A percentile compares a stretch with the other conserved stretches of the same genome.
Conservation (phyloP, 495 filamentous ascomycete genomes). For the Penicillium alfredii region DNA sequence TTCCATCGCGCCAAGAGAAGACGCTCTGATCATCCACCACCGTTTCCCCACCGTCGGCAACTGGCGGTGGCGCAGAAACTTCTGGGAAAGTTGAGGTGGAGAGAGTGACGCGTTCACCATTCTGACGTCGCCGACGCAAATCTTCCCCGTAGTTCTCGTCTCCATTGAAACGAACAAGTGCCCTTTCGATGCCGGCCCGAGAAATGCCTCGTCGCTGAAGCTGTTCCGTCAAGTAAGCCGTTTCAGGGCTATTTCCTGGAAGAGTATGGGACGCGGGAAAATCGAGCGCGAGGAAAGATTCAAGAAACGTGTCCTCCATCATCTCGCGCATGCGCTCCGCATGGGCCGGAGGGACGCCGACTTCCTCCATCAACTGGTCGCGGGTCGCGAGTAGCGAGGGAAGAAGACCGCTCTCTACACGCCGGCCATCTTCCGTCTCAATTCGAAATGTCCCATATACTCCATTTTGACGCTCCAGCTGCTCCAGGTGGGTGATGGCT, state of each 20-base stretch:
- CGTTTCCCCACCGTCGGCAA: conserved; percentile 48
- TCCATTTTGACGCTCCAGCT: conserved; percentile 41
- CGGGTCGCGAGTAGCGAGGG: conserved; percentile 41
- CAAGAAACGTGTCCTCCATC: conserved; percentile 47
- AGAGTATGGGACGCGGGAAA: conserved; percentile 38
- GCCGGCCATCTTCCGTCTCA: conserved; percentile 42
- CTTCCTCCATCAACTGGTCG: conserved; percentile 42
- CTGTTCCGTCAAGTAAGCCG: conserved; percentile 37
- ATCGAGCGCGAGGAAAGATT: conserved; percentile 44
- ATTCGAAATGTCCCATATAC: conserved; percentile 46
- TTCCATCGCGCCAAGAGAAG: conserved; percentile 50
- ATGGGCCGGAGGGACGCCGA: conserved; percentile 35
- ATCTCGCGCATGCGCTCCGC: conserved; percentile 45
- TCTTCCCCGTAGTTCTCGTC: conserved; percentile 42
- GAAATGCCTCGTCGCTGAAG: conserved; percentile 40
- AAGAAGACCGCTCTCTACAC: conserved; percentile 43
- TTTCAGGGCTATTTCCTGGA: conserved; percentile 26
- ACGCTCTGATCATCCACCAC: conserved; percentile 55
- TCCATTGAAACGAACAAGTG: conserved; percentile 36
- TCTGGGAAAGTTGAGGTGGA: conserved; percentile 42
- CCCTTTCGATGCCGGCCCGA: conserved; percentile 36
- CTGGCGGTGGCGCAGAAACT: conserved; percentile 39
- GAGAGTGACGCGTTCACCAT: conserved; percentile 38
- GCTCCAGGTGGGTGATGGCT: conserved; percentile 41
- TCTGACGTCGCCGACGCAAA: conserved; percentile 38